Evolutionary conservation across 1,284 basidiomycete species (phyloP).

Genomic region (Marasmius sp.): DNA sequence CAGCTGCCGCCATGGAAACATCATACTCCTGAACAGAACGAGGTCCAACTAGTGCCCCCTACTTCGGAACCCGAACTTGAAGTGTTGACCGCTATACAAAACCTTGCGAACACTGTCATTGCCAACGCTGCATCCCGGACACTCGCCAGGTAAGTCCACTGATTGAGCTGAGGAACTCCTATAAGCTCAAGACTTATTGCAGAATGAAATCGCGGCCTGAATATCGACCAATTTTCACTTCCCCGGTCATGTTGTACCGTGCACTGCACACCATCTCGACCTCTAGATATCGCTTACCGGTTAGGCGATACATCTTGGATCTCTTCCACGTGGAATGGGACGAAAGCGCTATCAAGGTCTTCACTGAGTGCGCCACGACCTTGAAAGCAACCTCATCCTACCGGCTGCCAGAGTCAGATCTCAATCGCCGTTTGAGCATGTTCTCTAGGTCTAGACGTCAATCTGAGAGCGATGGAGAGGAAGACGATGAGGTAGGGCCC

Average conservation of each 20-base stretch:
- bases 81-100: conserved; percentile 87
- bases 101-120: conserved; percentile 94
- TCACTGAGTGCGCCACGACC: conserved; percentile 49
- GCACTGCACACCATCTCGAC: conserved; percentile 84
- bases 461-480: conserved; percentile 63
- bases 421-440: conserved; percentile 53
- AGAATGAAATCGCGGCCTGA: conserved; percentile 84
- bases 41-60: conserved; percentile 60
- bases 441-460: conserved; percentile 48
- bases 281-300: conserved; percentile 86
- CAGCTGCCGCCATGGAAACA: conserved; percentile 82
- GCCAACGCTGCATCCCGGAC: conserved; percentile 90
- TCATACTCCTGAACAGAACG: conserved; percentile 40
- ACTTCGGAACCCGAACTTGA: conserved; percentile 79
- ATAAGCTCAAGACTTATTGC: conserved; percentile 8
- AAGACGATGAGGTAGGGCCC: conserved; percentile 53
- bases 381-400: conserved; percentile 51
- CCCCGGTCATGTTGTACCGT: conserved; percentile 78
- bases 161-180: conserved; percentile 1
- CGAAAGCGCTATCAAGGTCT: conserved; percentile 49
- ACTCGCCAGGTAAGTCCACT: conserved; percentile 62
- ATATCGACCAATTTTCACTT: conserved; percentile 74
- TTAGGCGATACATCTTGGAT: conserved; percentile 90
- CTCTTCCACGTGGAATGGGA: conserved; percentile 85
- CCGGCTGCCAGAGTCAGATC: conserved; percentile 45